Base-by-base conservation (phyloP, 2,329 filamentous ascomycete genomes). In the Ophiostoma sp. region DNA sequence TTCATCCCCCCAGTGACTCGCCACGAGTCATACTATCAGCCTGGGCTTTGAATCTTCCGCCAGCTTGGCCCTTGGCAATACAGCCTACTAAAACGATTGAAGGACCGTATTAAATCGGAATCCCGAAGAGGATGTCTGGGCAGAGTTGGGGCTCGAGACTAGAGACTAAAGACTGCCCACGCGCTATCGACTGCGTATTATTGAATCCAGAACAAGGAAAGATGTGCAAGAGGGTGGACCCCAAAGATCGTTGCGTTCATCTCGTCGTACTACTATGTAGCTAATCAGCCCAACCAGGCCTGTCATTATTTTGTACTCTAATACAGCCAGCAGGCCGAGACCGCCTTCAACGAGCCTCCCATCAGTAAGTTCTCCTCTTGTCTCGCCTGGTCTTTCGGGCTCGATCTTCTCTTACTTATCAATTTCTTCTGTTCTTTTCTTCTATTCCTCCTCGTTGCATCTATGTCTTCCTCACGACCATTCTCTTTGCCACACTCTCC, bases 1-100 rank as follows among this genome's bases (percentile, higher is more conserved):
- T 5, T 11, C 52, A 2, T 10, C 23, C 52, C 52, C 27, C 52
- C 52, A 57, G 52, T 57, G 23, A 57, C n/a, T 57, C n/a, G 8
- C 52, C 52, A 57, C 52, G 52, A 57, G n/a, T 57, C 52, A 57
- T 57, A 57, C 52, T 15, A 57, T 57, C 52, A 27, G 52, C 52
- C 52, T 57, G 52, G 44, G 11, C n/a, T 27, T 27, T 23, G 52
- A 31, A 15, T 13, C 6, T 4, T 10, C n/a, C 52, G 10, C 10
- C 23, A 13, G 23, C 52, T 57, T 57, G 52, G 52, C 52, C 52
- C 52, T 57, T 57, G 52, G 52, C 52, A 57, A 31, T 57, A n/a
- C n/a, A n/a, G n/a, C n/a, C n/a, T n/a, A n/a, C n/a, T n/a, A n/a
- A n/a, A n/a, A n/a, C n/a, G n/a, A n/a, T n/a, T n/a, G n/a, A n/a